Base-by-base conservation (phyloP, 2,329 filamentous ascomycete genomes). In the Colletotrichum sp. region DNA sequence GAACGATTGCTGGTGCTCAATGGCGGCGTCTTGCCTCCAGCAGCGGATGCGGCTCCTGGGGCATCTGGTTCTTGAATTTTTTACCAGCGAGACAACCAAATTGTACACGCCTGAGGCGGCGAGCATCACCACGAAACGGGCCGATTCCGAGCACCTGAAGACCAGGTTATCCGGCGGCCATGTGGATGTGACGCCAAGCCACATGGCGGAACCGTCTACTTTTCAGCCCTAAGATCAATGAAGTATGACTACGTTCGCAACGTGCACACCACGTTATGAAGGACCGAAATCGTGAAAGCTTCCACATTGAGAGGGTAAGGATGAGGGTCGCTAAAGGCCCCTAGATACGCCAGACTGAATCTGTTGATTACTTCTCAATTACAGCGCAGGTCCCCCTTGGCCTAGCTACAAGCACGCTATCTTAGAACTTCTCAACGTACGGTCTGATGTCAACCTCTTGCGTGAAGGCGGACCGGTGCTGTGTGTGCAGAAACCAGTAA, bases 401-500 rank as follows among this genome's bases (percentile, higher is more conserved):
- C 21, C 26, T 28, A 34, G 21, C 59, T 67, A 21, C 18, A 10
- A 36, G 9, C 55, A 62, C 12, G 15, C 15, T 10, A 21, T 34
- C 24, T 76, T 28, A 78, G 49, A 94, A 98, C 83, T 96, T 98
- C 88, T 98, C 95, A 69, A 96, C 88, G 84, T 92, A 96, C 2
- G 95, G 95, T 78, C 95, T 88, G 34, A 96, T 86, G 84, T 98
- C 95, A 79, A 98, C 84, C 85, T 98, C 95, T 82, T 95, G 95
- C 0, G 95, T 96, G 81, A 96, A 98, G 3, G 92, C 92, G 8
- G 94, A 95, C 79, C 91, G 90, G 36, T 93, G 94, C 86, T 98
- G 95, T 0, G 92, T 94, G 82, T 98, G 95, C 80, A 98, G 82
- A 82, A 93, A 88, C 95, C 95, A 98, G 81, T 98, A 98, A 13